Percentiles rank a stretch among this genome's conserved stretches.
These are phyloP conservation scores for Fomitopsis schrenkii DNA, from an alignment of 1,284 basidiomycete species.

Conservation along the genomic window DNA sequence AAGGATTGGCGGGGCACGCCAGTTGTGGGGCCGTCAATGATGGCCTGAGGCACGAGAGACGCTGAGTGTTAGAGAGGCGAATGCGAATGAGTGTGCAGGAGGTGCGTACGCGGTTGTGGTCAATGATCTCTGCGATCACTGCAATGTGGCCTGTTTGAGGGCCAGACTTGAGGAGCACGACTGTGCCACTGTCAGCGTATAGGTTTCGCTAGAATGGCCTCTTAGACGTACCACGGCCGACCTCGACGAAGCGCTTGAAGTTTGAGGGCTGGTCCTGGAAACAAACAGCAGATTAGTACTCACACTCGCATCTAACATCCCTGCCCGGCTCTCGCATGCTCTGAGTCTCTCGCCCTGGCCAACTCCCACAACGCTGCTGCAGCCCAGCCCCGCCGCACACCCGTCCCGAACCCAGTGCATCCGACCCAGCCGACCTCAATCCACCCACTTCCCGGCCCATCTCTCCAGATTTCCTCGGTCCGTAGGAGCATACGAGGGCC, in stretches of 20 bases:
- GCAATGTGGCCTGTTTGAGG: constrained; percentile 88
- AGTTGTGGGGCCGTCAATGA: constrained; percentile 92
- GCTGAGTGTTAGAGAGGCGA: neutral
- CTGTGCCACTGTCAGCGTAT: constrained; percentile 32
- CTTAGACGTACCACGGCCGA: constrained; percentile 74
- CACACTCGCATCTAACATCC: neutral
- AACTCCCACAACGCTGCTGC: neutral
- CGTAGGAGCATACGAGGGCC: neutral
- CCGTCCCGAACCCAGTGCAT: constrained; percentile 17
- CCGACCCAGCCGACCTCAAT: constrained; percentile 26
- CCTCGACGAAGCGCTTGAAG: constrained; percentile 98
- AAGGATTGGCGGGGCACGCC: constrained; percentile 90
- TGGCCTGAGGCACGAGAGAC: constrained; percentile 54
- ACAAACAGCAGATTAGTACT: constrained; percentile 9
- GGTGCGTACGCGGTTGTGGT: constrained; percentile 93
- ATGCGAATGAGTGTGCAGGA: neutral
- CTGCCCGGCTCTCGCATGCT: neutral
- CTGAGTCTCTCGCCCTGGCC: neutral
- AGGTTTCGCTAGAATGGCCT: neutral
- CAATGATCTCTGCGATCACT: constrained; percentile 95
- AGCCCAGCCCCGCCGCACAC: constrained; percentile 5
- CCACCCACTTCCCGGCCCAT: constrained; percentile 15
- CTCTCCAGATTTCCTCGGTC: neutral
- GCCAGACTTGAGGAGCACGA: constrained; percentile 93
- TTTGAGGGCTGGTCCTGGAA: constrained; percentile 60